A percentile compares a stretch with the other conserved stretches of the same genome.
phyloP scores from a whole-genome alignment of 441 rosid species.

The Adansonia grandidieri region DNA sequence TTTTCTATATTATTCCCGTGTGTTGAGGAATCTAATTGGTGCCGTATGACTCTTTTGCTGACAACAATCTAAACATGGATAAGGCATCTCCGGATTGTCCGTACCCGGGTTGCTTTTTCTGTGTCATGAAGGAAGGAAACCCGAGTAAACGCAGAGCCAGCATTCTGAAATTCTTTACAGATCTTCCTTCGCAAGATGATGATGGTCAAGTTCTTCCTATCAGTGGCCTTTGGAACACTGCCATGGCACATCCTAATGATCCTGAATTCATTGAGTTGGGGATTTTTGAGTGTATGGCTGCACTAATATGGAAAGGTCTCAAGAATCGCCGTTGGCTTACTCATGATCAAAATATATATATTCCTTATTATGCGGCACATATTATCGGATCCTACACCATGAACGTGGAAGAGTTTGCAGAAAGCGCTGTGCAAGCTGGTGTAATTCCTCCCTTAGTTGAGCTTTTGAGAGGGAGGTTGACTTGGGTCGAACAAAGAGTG shows the following conservation, averaged over 20 bases:
- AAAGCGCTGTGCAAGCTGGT: slow-evolving; percentile 78
- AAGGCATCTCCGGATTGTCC: slow-evolving; percentile 83
- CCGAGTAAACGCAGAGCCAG: slow-evolving; percentile 89
- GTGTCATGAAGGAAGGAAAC: slow-evolving; percentile 99
- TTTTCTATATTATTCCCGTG: neutral
- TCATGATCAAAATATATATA: slow-evolving; percentile 92
- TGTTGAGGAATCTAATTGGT: neutral
- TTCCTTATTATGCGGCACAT: slow-evolving; percentile 96
- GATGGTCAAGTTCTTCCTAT: slow-evolving; percentile 98
- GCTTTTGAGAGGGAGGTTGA: slow-evolving; percentile 86
- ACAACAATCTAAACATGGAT: slow-evolving; percentile 56
- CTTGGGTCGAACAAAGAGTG: slow-evolving; percentile 98
- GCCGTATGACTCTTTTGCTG: slow-evolving; percentile 29
- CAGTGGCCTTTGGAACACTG: slow-evolving; percentile 98
- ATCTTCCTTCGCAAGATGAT: slow-evolving; percentile 93
- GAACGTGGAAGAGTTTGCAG: slow-evolving; percentile 97
- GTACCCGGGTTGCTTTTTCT: slow-evolving; percentile 95
- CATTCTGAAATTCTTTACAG: slow-evolving; percentile 86
- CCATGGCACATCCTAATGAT: slow-evolving; percentile 99
- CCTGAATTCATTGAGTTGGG: slow-evolving; percentile 94
- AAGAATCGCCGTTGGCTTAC: slow-evolving; percentile 91
- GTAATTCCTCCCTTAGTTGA: slow-evolving; percentile 85
- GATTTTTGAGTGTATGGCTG: slow-evolving; percentile 93
- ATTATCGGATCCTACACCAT: slow-evolving; percentile 95
- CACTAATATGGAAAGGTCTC: slow-evolving; percentile 90